Conservation (phyloP, 2,329 filamentous ascomycete genomes). For the Stylonectria norvegica region DNA sequence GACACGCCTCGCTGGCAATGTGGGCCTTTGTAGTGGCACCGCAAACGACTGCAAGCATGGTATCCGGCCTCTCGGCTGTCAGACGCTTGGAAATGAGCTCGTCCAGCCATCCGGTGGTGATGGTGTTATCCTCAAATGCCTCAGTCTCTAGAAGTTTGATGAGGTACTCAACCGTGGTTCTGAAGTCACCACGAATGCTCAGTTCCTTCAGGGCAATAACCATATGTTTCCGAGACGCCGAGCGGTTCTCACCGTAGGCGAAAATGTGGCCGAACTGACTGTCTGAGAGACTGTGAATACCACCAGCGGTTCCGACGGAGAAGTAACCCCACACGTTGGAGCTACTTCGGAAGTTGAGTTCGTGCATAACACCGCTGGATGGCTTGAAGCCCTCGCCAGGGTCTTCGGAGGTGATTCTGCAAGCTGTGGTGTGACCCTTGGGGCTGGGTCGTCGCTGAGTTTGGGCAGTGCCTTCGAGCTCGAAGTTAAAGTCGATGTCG, state of each 20-base stretch:
- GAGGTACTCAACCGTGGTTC: slow-evolving; percentile 96
- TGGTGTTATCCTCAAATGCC: slow-evolving; percentile 98
- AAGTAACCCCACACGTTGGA: slow-evolving; percentile 99
- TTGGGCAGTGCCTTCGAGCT: slow-evolving; percentile 75
- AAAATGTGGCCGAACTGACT: slow-evolving; percentile 99
- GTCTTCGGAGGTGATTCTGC: slow-evolving; percentile 98
- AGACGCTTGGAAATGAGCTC: slow-evolving; percentile 98
- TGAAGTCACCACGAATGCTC: slow-evolving; percentile 99
- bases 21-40: slow-evolving; percentile 95
- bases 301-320: slow-evolving; percentile 92
- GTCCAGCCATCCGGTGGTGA: slow-evolving; percentile 97
- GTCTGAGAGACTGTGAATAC: slow-evolving; percentile 99
- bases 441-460: slow-evolving; percentile 86
- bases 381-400: slow-evolving; percentile 99
- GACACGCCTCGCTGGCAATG: slow-evolving; percentile 85
- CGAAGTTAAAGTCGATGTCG: slow-evolving; percentile 96
- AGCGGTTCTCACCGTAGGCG: slow-evolving; percentile 95
- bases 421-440: slow-evolving; percentile 96
- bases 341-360: slow-evolving; percentile 97
- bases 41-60: slow-evolving; percentile 89
- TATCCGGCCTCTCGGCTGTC: slow-evolving; percentile 91
- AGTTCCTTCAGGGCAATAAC: slow-evolving; percentile 96
- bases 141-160: slow-evolving; percentile 98
- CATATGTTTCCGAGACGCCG: slow-evolving; percentile 97
- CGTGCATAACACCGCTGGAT: slow-evolving; percentile 97